A percentile compares a stretch with the other conserved stretches of the same genome.
Evolutionary conservation across 192 early-diverging fungal genomes (phyloP).

Genomic region (Umbelopsis vinacea): DNA sequence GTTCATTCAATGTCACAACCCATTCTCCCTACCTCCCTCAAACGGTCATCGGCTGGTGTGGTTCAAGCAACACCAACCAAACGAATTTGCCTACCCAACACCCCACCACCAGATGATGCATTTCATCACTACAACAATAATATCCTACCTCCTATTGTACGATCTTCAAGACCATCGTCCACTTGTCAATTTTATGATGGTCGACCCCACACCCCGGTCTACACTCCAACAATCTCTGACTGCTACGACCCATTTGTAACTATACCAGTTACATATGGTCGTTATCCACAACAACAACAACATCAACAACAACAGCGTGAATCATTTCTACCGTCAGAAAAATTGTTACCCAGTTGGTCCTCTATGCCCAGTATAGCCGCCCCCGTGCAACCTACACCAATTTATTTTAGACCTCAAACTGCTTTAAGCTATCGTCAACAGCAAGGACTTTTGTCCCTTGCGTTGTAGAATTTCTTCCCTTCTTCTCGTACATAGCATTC

Average conservation of each 20-base stretch:
- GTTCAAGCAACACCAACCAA: conserved; percentile 8
- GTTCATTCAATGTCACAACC: conserved; percentile 16
- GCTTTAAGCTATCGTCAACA: neutral
- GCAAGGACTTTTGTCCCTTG: neutral
- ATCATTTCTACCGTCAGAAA: neutral
- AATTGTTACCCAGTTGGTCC: neutral
- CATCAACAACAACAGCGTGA: no score
- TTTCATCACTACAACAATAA: neutral
- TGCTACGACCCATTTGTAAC: conserved; percentile 10
- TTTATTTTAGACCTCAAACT: conserved; percentile 5
- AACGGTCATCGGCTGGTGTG: conserved; percentile 3
- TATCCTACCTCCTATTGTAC: neutral
- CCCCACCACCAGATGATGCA: conserved; percentile 12
- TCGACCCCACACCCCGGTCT: conserved; percentile 8
- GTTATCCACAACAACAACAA: conserved; percentile 8
- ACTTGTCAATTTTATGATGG: conserved; percentile 18
- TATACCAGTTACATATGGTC: neutral
- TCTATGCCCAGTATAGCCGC: neutral
- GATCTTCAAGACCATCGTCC: neutral
- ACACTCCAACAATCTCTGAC: conserved; percentile 1
- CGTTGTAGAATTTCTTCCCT: neutral
- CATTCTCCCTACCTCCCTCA: conserved; percentile 20
- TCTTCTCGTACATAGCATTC: neutral
- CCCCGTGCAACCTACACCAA: neutral
- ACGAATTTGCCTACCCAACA: conserved; percentile 15